These are phyloP conservation scores for Verticillium alfalfae DNA, from an alignment of 2,329 filamentous ascomycete species.

Conservation along the genomic window DNA sequence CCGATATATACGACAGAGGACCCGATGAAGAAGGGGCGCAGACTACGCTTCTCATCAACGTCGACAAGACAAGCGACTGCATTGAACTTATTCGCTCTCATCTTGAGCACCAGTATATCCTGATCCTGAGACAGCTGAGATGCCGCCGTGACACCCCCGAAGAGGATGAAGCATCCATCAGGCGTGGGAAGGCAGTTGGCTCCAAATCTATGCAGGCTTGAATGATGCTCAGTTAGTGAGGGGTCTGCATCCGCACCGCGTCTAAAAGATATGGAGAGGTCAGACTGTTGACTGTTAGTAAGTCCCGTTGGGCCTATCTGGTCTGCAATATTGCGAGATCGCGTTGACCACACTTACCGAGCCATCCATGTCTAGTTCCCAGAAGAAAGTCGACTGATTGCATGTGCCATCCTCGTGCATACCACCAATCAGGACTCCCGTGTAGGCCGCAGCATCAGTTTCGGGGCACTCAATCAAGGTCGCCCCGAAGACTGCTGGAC, in stretches of 20 bases:
- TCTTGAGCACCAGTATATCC: conserved; percentile 40
- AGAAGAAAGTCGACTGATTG: conserved; percentile 57
- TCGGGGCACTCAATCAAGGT: conserved; percentile 23
- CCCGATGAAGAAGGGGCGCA: conserved; percentile 66
- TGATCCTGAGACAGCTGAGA: conserved; percentile 36
- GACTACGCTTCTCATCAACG: conserved; percentile 1
- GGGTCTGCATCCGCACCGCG: neutral
- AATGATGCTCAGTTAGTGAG: neutral
- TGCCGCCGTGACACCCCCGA: conserved; percentile 37
- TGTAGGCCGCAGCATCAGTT: conserved; percentile 24
- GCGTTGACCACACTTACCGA: conserved; percentile 23
- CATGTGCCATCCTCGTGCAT: conserved; percentile 61
- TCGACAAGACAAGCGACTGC: conserved; percentile 36
- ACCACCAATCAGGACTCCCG: conserved; percentile 68
- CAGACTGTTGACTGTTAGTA: neutral
- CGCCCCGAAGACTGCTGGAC: conserved; percentile 38
- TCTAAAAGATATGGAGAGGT: neutral
- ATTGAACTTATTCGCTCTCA: conserved; percentile 13
- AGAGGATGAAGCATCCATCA: conserved; percentile 21
- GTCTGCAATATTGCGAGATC: neutral
- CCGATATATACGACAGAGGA: conserved; percentile 47
- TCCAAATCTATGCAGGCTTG: conserved; percentile 32
- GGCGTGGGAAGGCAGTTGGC: conserved; percentile 25
- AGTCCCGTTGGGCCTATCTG: neutral
- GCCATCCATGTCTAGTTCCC: conserved; percentile 46